Evolutionary conservation across 495 filamentous ascomycete genomes (phyloP).

Genomic region (Talaromyces wortmannii): DNA sequence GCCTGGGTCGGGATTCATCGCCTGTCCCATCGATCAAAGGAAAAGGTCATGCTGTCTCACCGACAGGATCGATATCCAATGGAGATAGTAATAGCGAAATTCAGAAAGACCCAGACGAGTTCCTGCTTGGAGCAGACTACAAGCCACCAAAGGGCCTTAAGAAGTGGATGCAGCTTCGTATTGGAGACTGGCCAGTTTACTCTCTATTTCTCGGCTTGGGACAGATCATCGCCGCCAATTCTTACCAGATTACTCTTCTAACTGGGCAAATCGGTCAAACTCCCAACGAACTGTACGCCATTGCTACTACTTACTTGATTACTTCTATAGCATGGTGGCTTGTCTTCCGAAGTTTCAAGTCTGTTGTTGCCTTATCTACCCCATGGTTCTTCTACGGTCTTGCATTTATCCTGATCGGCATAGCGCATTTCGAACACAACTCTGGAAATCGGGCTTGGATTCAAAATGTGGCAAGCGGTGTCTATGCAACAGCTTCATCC

Average conservation of each 20-base stretch:
- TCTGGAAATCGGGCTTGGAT: constrained; percentile 38
- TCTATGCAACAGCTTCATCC: constrained; percentile 42
- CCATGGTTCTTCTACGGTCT: constrained; percentile 60
- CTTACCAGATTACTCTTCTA: constrained; percentile 66
- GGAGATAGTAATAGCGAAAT: constrained; percentile 16
- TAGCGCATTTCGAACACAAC: constrained; percentile 50
- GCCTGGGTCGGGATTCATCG: constrained; percentile 40
- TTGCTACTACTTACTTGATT: constrained; percentile 56
- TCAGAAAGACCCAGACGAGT: constrained; percentile 37
- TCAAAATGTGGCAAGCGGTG: constrained; percentile 38
- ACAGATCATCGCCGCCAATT: constrained; percentile 66
- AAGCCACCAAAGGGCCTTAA: constrained; percentile 58
- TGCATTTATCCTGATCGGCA: constrained; percentile 59
- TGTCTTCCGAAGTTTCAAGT: constrained; percentile 55
- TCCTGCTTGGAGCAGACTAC: constrained; percentile 57
- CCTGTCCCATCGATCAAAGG: constrained; percentile 31
- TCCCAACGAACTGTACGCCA: constrained; percentile 57
- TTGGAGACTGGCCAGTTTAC: constrained; percentile 66
- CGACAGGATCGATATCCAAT: constrained; percentile 28
- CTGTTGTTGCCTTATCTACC: constrained; percentile 51
- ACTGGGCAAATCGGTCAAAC: constrained; percentile 57
- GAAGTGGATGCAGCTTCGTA: constrained; percentile 42
- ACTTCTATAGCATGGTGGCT: constrained; percentile 61
- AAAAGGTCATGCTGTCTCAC: constrained; percentile 22
- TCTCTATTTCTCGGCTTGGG: constrained; percentile 56